A percentile compares a stretch with the other conserved stretches of the same genome.
Evolutionary conservation across 768 basidiomycete genomes (phyloP).

Genomic region (Rossbeevera mucosa): DNA sequence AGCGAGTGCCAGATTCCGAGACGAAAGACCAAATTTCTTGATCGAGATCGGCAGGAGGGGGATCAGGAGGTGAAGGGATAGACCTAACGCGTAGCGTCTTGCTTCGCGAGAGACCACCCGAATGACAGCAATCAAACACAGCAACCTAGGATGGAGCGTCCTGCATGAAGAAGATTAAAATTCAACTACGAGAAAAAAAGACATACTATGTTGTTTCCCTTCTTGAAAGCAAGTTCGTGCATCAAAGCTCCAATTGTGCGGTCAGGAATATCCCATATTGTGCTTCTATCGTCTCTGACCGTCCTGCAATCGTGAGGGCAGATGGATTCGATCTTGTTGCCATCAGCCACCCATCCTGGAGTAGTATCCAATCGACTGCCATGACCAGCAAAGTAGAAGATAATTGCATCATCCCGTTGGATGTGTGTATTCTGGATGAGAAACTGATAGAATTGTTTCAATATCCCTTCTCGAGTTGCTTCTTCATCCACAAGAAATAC

Average conservation of each 20-base stretch:
- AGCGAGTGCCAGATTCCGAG: slow-evolving; percentile 5
- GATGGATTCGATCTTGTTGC: slow-evolving; percentile 11
- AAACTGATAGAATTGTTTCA: slow-evolving; percentile 7
- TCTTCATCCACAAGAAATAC: slow-evolving; percentile 11
- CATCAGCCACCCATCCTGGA: slow-evolving; percentile 16
- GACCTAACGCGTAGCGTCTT: slow-evolving; percentile 2
- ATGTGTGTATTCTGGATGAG: slow-evolving; percentile 7
- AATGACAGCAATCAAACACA: slow-evolving; percentile 20
- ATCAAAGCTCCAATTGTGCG: slow-evolving; percentile 11
- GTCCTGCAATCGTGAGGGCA: slow-evolving; percentile 12
- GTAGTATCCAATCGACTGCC: slow-evolving; percentile 9
- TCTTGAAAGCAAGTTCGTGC: slow-evolving; percentile 14
- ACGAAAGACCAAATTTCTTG: slow-evolving; percentile 5
- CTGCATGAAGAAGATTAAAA: background rate
- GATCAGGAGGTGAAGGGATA: slow-evolving; percentile 9
- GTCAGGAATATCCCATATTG: slow-evolving; percentile 14
- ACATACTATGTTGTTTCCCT: slow-evolving; percentile 19
- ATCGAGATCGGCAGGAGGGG: slow-evolving; percentile 12
- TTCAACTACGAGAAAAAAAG: background rate
- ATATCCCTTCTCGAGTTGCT: slow-evolving; percentile 11
- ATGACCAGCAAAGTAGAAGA: slow-evolving; percentile 20
- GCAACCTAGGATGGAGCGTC: slow-evolving; percentile 3
- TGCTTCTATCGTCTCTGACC: background rate
- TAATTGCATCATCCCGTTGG: slow-evolving; percentile 13
- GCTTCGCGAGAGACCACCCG: slow-evolving; percentile 16